Evolutionary conservation across 495 filamentous ascomycete genomes (phyloP), one percentile per base, ranked within the genome.

Genomic region (Hypoxylon lienhwacheense): DNA sequence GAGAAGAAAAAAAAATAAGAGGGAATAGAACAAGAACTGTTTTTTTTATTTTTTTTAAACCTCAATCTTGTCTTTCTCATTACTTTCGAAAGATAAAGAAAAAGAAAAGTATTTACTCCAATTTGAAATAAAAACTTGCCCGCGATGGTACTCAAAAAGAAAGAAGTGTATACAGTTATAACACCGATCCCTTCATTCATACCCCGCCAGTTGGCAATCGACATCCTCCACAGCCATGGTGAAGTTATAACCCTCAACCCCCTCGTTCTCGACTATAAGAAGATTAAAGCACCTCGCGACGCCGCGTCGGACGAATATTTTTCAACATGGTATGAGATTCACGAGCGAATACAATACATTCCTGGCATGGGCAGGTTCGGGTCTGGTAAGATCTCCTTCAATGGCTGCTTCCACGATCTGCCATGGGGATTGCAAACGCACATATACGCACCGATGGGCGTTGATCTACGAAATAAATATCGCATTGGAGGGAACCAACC

Each of bases 181-280:
- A 77, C 73, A 31, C 74, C 74, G 17, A 75, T 77, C 36, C 74
- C 74, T 48, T 61, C 67, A 40, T 77, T 74, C 36, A 77, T 77
- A 41, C 73, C 74, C 12, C 74, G 74, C 51, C 74, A 70, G 37
- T 43, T 70, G 14, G 67, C 67, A 42, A 66, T 70, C 56, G 67
- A 70, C 45, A 70, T 70, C 47, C 67, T 70, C 37, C 67, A 70
- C 39, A 68, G 60, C 47, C 87, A 90, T 63, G 71, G 75, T 46
- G 83, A 83, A 54, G 87, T 91, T 67, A 90, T 91, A 65, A 84
- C 83, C 0, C 73, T 90, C 17, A 91, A 89, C 62, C 87, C 87
- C 0, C 80, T 90, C 16, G 87, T 91, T 11, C 75, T 88, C 48
- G 73, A 78, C 3, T 79, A 86, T 68, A 77, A 81, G 44, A 73